Percentiles rank a stretch among this genome's conserved stretches.
These are phyloP conservation scores for Dactylonectria macrodidyma DNA, from an alignment of 2,329 filamentous ascomycete species.

Conservation along the genomic window DNA sequence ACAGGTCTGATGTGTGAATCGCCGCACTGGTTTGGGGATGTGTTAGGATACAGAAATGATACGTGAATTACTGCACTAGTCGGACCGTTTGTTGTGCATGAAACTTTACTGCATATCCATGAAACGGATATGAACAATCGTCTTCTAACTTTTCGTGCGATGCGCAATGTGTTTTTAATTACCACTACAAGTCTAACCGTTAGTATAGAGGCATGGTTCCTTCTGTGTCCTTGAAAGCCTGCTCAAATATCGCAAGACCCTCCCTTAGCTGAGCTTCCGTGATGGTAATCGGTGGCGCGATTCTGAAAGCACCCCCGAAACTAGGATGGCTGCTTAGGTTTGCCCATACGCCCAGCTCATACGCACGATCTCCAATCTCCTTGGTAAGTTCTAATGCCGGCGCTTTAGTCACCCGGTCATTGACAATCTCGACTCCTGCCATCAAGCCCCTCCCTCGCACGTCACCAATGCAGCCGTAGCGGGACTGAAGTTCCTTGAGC, in stretches of 20 bases:
- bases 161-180: not conserved
- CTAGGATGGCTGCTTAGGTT: slow-evolving; percentile 69
- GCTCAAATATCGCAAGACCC: slow-evolving; percentile 70
- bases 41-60: too few relatives aligned
- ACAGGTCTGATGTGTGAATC: not conserved
- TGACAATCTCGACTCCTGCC: slow-evolving; percentile 72
- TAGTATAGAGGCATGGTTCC: slow-evolving; percentile 25
- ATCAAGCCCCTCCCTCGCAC: slow-evolving; percentile 72
- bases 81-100: not conserved
- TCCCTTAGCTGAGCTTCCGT: slow-evolving; percentile 63
- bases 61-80: too few relatives aligned
- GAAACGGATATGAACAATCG: not conserved
- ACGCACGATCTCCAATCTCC: slow-evolving; percentile 62
- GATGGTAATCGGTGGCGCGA: slow-evolving; percentile 74
- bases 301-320: slow-evolving; percentile 71
- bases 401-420: slow-evolving; percentile 62
- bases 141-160: not conserved
- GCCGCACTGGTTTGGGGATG: not conserved
- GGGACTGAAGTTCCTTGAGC: slow-evolving; percentile 60
- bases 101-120: not conserved
- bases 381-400: slow-evolving; percentile 64
- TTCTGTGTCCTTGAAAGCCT: slow-evolving; percentile 48
- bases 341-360: slow-evolving; percentile 68
- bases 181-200: not conserved
- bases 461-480: slow-evolving; percentile 75